These are phyloP conservation scores for Phytophthora fragariaefolia DNA, from an alignment of 352 stramenopile genomes.

Conservation along the genomic window DNA sequence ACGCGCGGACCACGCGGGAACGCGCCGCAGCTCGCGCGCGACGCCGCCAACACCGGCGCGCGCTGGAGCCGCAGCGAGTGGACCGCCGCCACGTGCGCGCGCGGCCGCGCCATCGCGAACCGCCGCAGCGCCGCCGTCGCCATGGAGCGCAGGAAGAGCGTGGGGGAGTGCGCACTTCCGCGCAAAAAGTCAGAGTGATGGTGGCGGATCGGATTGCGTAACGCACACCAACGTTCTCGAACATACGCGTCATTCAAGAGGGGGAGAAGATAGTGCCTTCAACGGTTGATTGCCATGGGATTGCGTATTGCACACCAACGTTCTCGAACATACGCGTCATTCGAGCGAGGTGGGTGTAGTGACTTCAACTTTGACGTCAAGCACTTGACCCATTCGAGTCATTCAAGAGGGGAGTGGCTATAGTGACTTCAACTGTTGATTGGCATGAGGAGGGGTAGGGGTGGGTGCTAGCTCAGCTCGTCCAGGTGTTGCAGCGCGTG, in stretches of 20 bases:
- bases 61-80: slow-evolving; percentile 10
- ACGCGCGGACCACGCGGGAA: slow-evolving; percentile 14
- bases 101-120: slow-evolving; percentile 37
- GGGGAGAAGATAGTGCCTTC: too few relatives aligned
- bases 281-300: too few relatives aligned
- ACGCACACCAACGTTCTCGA: slow-evolving; percentile 18
- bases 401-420: slow-evolving; percentile 7
- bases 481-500: slow-evolving; percentile 77
- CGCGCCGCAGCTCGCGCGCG: slow-evolving; percentile 9
- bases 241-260: too few relatives aligned
- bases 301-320: slow-evolving; percentile 16
- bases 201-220: slow-evolving; percentile 15
- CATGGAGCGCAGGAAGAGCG: slow-evolving; percentile 23
- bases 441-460: neutral
- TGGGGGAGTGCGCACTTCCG: too few relatives aligned
- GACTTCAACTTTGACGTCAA: too few relatives aligned
- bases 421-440: slow-evolving; percentile 14
- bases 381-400: too few relatives aligned
- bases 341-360: too few relatives aligned
- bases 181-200: too few relatives aligned
- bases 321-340: slow-evolving; percentile 23
- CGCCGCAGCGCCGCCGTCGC: slow-evolving; percentile 46
- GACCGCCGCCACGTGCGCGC: neutral
- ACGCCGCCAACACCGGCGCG: slow-evolving; percentile 3
- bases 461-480: slow-evolving; percentile 43